Evolutionary conservation across 257 asterid species (phyloP).

Genomic region (Solanum rostratum): DNA sequence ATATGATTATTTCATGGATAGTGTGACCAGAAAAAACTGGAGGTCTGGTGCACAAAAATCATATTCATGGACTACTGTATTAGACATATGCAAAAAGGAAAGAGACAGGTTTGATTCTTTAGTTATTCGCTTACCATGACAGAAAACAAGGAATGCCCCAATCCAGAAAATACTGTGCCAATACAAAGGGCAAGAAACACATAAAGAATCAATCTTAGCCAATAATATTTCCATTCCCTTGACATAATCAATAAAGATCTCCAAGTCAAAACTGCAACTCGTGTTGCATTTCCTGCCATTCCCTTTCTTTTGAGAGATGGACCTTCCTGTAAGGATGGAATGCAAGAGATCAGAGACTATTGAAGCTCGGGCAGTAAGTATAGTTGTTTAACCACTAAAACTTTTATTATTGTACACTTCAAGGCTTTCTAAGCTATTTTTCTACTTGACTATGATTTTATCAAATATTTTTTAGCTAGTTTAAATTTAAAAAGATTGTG

Average conservation of each 20-base stretch:
- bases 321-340: conserved; percentile 50
- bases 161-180: conserved; percentile 76
- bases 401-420: neutral
- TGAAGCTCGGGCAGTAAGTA: neutral
- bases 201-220: conserved; percentile 86
- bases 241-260: conserved; percentile 92
- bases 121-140: conserved; percentile 54
- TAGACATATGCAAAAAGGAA: neutral
- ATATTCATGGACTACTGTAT: neutral
- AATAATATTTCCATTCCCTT: conserved; percentile 97
- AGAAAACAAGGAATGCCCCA: conserved; percentile 93
- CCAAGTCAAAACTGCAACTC: conserved; percentile 86
- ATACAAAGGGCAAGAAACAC: conserved; percentile 67
- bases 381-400: neutral
- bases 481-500: neutral
- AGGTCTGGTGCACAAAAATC: neutral
- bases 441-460: neutral
- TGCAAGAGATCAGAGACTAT: neutral
- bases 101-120: neutral
- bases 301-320: conserved; percentile 84
- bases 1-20: neutral
- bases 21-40: neutral
- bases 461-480: neutral
- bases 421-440: neutral
- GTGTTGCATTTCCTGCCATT: conserved; percentile 42